These are phyloP conservation scores for Colletotrichum lentis DNA, from an alignment of 2,329 filamentous ascomycete species.

Conservation along the genomic window DNA sequence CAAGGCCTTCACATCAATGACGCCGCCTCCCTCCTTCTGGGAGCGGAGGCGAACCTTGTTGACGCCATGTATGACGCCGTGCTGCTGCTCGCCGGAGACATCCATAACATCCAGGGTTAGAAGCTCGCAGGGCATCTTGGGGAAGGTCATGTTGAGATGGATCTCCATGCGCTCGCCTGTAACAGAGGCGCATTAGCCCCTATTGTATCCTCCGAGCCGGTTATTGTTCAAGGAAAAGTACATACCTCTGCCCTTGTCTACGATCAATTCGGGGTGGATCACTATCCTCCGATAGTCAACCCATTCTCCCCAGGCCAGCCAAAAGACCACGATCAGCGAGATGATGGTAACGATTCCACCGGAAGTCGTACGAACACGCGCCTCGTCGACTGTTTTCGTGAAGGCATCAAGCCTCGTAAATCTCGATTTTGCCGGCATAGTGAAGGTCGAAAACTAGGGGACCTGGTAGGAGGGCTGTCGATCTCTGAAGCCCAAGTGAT, in stretches of 20 bases:
- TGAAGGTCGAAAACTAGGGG: slow-evolving; percentile 26
- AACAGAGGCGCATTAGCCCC: slow-evolving; percentile 41
- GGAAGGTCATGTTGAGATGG: slow-evolving; percentile 96
- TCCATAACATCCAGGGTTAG: slow-evolving; percentile 99
- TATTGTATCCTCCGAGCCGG: background rate
- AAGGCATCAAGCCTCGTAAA: slow-evolving; percentile 98
- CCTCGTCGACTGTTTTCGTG: slow-evolving; percentile 98
- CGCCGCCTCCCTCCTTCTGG: slow-evolving; percentile 75
- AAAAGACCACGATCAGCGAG: slow-evolving; percentile 87
- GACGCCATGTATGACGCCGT: slow-evolving; percentile 90
- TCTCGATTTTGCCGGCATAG: slow-evolving; percentile 89
- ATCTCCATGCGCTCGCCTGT: slow-evolving; percentile 98
- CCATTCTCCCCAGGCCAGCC: slow-evolving; percentile 95
- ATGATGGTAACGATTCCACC: slow-evolving; percentile 94
- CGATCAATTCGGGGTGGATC: slow-evolving; percentile 90
- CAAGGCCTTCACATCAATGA: slow-evolving; percentile 75
- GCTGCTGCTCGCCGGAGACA: slow-evolving; percentile 95
- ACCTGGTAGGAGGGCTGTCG: slow-evolving; percentile 9
- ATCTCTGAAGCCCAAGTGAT: slow-evolving; percentile 8
- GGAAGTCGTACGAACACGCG: slow-evolving; percentile 91
- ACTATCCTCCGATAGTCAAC: slow-evolving; percentile 85
- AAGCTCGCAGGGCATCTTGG: slow-evolving; percentile 91
- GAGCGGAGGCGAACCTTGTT: slow-evolving; percentile 86
- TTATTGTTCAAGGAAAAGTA: slow-evolving; percentile 1
- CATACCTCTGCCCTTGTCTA: slow-evolving; percentile 93